Base-by-base conservation (phyloP, 2,329 filamentous ascomycete species). In the Ceratocystis harringtonii region DNA sequence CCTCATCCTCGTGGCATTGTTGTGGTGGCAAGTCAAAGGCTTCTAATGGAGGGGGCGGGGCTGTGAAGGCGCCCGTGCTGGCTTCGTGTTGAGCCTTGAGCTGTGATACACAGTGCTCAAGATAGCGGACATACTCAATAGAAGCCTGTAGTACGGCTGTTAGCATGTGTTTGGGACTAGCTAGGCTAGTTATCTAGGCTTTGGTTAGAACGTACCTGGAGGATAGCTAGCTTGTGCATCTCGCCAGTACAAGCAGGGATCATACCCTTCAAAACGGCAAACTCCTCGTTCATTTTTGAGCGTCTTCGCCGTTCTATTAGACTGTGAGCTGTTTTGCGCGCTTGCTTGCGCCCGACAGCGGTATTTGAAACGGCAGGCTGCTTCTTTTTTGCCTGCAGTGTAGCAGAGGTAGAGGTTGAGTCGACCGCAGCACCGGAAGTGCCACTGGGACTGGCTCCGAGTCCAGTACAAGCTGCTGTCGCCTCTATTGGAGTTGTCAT, bases 271-370 rank as follows among this genome's bases (percentile, higher is more conserved):
- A 97, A 77, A 17, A 95, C 88, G 1, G 85, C 88, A 77, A 97
- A 97, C 76, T 97, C 94, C 74, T 97, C 92, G 70, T 99, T 97
- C 92, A 97, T 99, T 79, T 97, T 99, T 12, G 90, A 95, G 68
- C 94, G 81, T 71, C 94, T 79, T 66, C 92, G 79, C 58, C 94
- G 81, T 77, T 99, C 94, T 70, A 97, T 99, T 69, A 97, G 77
- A 72, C 91, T 96, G 73, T 99, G 94, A 10, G 94, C 94, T 1
- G 92, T 97, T 77, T 96, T 97, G 69, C 94, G 83, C 5, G 94
- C 92, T 70, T 94, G 95, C 78, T 96, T 97, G 65, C 91, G 83
- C n/a, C 91, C 91, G 0, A 92, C 91, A 17, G 25, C 8, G 0
- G 89, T 89, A 70, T 88, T 95, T 5, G 86, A 88, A 1, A 84